phyloP scores from a whole-genome alignment of 1,284 basidiomycete species.

The Sphagnurus paluster region DNA sequence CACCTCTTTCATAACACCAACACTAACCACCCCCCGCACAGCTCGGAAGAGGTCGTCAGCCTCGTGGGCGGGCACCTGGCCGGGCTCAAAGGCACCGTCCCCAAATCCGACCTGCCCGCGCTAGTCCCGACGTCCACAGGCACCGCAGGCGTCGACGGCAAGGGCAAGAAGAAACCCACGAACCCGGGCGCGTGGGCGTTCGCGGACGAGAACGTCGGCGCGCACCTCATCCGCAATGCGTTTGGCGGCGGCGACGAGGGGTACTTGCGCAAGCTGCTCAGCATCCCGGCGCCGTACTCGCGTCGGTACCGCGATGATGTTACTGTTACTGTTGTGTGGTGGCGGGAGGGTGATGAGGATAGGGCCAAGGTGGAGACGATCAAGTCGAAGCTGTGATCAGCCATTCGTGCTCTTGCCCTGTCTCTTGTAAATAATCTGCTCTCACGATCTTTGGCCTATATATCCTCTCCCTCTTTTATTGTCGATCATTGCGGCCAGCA shows the following conservation, averaged over 20 bases:
- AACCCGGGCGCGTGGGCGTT: conserved; percentile 72
- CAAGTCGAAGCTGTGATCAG: conserved; percentile 40
- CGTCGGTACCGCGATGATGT: conserved; percentile 86
- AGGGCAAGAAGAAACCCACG: conserved; percentile 40
- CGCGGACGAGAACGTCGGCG: conserved; percentile 83
- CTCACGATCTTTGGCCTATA: no score
- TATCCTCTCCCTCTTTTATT: no score
- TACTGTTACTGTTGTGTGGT: conserved; percentile 87
- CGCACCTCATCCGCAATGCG: conserved; percentile 93
- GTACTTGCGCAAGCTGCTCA: conserved; percentile 71
- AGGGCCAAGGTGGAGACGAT: conserved; percentile 34
- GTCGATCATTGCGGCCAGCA: no score
- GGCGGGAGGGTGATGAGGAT: conserved; percentile 62
- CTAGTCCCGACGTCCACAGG: conserved; percentile 58
- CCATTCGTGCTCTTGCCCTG: background rate
- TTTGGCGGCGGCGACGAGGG: conserved; percentile 83
- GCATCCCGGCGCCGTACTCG: conserved; percentile 82
- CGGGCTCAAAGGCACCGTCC: conserved; percentile 66
- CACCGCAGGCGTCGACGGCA: conserved; percentile 65
- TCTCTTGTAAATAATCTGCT: background rate
- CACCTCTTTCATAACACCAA: background rate
- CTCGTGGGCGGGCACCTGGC: conserved; percentile 85
- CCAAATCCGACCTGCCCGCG: conserved; percentile 54
- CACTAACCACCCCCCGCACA: conserved; percentile 17
- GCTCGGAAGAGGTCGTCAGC: conserved; percentile 92